Conservation (phyloP, 257 asterid genomes). For the Solanum pennellii region DNA sequence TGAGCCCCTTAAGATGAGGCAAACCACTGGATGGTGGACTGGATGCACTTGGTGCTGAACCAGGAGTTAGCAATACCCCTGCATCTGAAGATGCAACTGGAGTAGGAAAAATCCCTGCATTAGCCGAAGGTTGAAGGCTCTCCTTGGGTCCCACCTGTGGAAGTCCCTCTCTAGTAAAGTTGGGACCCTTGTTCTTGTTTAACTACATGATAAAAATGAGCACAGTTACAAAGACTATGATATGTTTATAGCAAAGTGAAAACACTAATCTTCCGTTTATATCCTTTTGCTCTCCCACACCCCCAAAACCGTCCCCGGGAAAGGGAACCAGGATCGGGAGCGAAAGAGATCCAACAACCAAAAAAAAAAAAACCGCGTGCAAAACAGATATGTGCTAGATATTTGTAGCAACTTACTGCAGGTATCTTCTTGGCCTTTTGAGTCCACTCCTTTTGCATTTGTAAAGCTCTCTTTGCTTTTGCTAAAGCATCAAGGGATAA, state of each 20-base stretch:
- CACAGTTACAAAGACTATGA: not conserved
- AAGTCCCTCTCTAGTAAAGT: slow-evolving; percentile 34
- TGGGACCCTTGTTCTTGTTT: slow-evolving; percentile 38
- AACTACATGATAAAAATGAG: not conserved
- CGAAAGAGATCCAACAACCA: not conserved
- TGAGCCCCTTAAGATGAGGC: slow-evolving; percentile 71
- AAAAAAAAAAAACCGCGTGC: not conserved
- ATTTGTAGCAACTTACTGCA: slow-evolving; percentile 35
- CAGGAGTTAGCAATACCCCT: slow-evolving; percentile 8
- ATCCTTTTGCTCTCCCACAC: not conserved
- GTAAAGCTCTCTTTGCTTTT: slow-evolving; percentile 76
- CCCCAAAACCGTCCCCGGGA: not conserved
- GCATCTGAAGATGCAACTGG: slow-evolving; percentile 22
- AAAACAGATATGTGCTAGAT: not conserved
- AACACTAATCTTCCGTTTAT: not conserved
- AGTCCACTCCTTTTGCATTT: slow-evolving; percentile 74
- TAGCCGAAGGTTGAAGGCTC: slow-evolving; percentile 16
- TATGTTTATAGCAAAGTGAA: not conserved
- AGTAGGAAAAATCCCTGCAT: slow-evolving; percentile 25
- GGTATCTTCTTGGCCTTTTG: slow-evolving; percentile 75
- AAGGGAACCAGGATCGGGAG: not conserved
- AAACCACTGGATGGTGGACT: slow-evolving; percentile 33
- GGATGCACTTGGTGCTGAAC: slow-evolving; percentile 16
- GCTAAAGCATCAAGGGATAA: slow-evolving; percentile 82
- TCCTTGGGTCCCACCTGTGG: slow-evolving; percentile 33